phyloP scores from a whole-genome alignment of 257 asterid genomes.

The Nicotiana benthamiana region DNA sequence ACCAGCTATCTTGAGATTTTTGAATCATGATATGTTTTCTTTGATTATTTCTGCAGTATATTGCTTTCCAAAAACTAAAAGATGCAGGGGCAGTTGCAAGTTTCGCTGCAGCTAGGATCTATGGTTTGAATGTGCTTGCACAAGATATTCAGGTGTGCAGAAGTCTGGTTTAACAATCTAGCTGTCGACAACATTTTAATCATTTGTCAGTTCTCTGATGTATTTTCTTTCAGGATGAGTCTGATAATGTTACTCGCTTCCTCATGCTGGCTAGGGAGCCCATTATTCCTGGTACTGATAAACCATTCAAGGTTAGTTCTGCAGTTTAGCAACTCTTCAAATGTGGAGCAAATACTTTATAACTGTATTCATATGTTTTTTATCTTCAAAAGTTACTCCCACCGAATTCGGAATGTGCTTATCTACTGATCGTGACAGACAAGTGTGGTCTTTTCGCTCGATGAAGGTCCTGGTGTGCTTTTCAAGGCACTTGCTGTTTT shows the following conservation, averaged over 20 bases:
- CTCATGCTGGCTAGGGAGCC: conserved; percentile 98
- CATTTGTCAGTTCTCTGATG: background rate
- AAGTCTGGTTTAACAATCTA: background rate
- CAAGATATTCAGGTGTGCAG: conserved; percentile 79
- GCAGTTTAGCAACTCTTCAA: background rate
- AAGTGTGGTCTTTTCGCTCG: conserved; percentile 97
- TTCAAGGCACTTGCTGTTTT: conserved; percentile 97
- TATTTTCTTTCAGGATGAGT: conserved; percentile 60
- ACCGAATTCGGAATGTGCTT: background rate
- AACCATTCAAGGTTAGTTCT: conserved; percentile 82
- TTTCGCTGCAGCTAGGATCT: conserved; percentile 67
- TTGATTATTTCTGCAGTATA: conserved; percentile 34
- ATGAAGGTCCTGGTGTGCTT: conserved; percentile 99
- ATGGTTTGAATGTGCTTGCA: conserved; percentile 78
- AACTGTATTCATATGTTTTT: background rate
- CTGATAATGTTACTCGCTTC: conserved; percentile 92
- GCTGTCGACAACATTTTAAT: background rate
- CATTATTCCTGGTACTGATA: conserved; percentile 83
- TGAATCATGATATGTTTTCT: background rate
- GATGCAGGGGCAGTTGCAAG: conserved; percentile 99
- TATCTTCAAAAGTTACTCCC: background rate
- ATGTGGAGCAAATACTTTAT: background rate
- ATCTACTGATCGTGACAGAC: conserved; percentile 40
- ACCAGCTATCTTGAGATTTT: background rate
- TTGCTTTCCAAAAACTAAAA: conserved; percentile 63